Conservation (phyloP, 805 yeast genomes). For the Kazachstania bromeliacearum region DNA sequence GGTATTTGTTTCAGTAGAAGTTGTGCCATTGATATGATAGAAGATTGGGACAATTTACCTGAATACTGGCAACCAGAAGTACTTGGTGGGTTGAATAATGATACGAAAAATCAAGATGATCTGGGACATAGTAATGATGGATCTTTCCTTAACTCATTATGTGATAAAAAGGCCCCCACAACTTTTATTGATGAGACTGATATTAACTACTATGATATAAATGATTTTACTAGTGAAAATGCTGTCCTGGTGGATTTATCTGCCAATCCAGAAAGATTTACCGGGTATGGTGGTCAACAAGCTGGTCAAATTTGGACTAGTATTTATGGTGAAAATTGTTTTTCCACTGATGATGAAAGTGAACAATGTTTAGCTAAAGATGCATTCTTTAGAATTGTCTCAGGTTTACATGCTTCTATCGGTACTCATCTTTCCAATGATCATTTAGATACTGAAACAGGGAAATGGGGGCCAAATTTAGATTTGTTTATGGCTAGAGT, state of each 20-base stretch:
- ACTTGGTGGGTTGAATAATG: constrained; percentile 35
- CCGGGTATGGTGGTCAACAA: constrained; percentile 92
- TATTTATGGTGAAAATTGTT: constrained; percentile 86
- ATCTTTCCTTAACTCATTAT: constrained; percentile 31
- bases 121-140: constrained; percentile 27
- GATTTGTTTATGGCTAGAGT: constrained; percentile 80
- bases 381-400: constrained; percentile 73
- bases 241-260: constrained; percentile 79
- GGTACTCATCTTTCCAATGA: constrained; percentile 89
- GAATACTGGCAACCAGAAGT: constrained; percentile 67
- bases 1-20: constrained; percentile 81
- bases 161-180: constrained; percentile 21
- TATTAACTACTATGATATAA: constrained; percentile 62
- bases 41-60: constrained; percentile 61
- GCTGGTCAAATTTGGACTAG: constrained; percentile 89
- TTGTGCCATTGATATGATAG: constrained; percentile 82
- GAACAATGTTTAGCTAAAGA: constrained; percentile 76
- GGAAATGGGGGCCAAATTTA: constrained; percentile 76
- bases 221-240: constrained; percentile 46
- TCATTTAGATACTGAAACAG: constrained; percentile 58
- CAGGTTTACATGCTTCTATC: constrained; percentile 93
- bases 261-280: constrained; percentile 90
- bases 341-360: constrained; percentile 38
- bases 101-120: constrained; percentile 18
- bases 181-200: constrained; percentile 26